Base-by-base conservation (phyloP, 2,329 filamentous ascomycete genomes). In the Epicoccum sorghinum region DNA sequence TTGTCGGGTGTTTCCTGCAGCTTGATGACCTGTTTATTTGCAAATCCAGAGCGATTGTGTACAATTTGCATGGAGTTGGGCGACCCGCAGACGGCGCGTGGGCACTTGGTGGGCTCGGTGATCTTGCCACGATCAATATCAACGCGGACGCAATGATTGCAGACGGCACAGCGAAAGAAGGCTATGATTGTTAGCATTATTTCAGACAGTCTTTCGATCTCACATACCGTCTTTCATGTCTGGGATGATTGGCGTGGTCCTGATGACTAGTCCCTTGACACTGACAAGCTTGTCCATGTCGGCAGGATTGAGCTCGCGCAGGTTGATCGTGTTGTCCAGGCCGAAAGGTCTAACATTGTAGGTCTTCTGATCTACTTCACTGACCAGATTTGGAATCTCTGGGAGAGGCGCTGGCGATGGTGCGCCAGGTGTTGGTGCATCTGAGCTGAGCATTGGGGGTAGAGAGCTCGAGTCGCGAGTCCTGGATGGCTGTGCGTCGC, bases 11-110 rank as follows among this genome's bases (percentile, higher is more conserved):
- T 99, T 76, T 99, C 95, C 76, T 99, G 95, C 36, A 99, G 82
- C 75, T 99, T 99, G 78, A 99, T 96, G 55, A 99, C 91, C 74
- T 99, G 95, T 80, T 99, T 99, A 74, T 99, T 95, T 50, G 93
- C 89, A 69, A 99, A 99, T 7, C 86, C 85, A 64, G 92, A 98
- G 57, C 95, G 88, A 76, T 99, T 99, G 80, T 99, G 95, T 18
- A 98, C 84, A 64, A 99, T 96, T 71, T 97, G 91, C 93, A 99
- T 98, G 1, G 93, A 96, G 77, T 99, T 98, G 72, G 88, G 89
- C 49, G 89, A 87, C 44, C 85, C 83, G 78, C 95, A 99, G 50
- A 89, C 85, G 23, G 85, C 82, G 49, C 95, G 89, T 22, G 93
- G 91, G 72, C 95, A 99, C 65, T 88, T 84, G 0, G 91, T 97